These are phyloP conservation scores for Grigorovia jiainica DNA, from an alignment of 805 yeast genomes.

Conservation along the genomic window DNA sequence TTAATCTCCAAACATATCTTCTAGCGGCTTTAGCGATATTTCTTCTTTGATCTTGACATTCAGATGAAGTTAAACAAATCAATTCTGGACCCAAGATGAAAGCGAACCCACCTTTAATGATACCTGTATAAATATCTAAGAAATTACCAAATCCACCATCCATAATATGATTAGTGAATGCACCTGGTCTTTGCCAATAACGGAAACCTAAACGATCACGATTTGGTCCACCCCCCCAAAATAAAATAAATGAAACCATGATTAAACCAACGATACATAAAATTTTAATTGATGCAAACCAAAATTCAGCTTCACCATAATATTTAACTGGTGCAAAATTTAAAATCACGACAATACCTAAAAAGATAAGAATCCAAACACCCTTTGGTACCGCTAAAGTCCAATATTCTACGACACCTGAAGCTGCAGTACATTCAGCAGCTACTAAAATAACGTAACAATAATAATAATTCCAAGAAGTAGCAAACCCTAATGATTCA, in stretches of 20 bases:
- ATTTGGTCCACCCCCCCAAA: slow-evolving; percentile 41
- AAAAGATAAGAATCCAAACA: slow-evolving; percentile 49
- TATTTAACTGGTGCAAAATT: slow-evolving; percentile 45
- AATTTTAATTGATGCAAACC: slow-evolving; percentile 38
- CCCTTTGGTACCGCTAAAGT: slow-evolving; percentile 41
- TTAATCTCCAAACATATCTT: slow-evolving; percentile 52
- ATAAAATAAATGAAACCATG: slow-evolving; percentile 36
- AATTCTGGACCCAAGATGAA: slow-evolving; percentile 58
- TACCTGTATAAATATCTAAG: slow-evolving; percentile 52
- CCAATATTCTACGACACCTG: slow-evolving; percentile 55
- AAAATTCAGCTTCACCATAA: slow-evolving; percentile 33
- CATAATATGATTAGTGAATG: slow-evolving; percentile 41
- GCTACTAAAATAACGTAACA: slow-evolving; percentile 43
- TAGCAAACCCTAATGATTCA: slow-evolving; percentile 49
- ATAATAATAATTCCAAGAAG: slow-evolving; percentile 49
- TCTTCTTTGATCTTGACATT: slow-evolving; percentile 48
- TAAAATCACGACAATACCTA: slow-evolving; percentile 36
- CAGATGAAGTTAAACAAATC: slow-evolving; percentile 49
- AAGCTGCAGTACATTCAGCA: slow-evolving; percentile 57
- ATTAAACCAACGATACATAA: slow-evolving; percentile 38
- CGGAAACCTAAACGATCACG: slow-evolving; percentile 56
- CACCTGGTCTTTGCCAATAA: slow-evolving; percentile 55
- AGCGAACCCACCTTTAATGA: slow-evolving; percentile 57
- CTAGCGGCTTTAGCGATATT: slow-evolving; percentile 54
- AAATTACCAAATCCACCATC: slow-evolving; percentile 53